Conservation (phyloP, 1,139 yeast genomes). For the Geotrichum citri-aurantii region DNA sequence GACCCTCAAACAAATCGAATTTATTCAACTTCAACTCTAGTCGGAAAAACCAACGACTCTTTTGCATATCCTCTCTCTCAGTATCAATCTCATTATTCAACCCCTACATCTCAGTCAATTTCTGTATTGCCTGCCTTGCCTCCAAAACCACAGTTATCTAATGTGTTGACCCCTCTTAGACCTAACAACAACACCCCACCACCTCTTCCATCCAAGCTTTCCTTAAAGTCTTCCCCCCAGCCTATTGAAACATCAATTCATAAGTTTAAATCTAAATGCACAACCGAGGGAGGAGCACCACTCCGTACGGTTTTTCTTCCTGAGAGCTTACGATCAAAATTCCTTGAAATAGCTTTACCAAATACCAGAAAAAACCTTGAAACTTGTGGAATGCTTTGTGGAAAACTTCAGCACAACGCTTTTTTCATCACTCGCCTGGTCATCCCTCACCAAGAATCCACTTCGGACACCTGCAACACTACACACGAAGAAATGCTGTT, state of each 20-base stretch:
- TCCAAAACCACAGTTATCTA: conserved; percentile 17
- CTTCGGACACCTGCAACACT: conserved; percentile 54
- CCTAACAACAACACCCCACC: conserved; percentile 15
- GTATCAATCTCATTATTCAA: conserved; percentile 7
- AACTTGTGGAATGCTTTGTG: conserved; percentile 60
- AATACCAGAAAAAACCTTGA: conserved; percentile 50
- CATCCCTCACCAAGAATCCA: conserved; percentile 55
- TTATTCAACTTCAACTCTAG: neutral
- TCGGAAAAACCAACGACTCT: neutral
- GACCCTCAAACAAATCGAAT: neutral
- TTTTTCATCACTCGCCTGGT: conserved; percentile 53
- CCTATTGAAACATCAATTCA: conserved; percentile 6
- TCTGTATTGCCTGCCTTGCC: conserved; percentile 16
- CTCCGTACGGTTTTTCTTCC: conserved; percentile 49
- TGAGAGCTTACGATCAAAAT: conserved; percentile 37
- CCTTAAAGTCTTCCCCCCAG: conserved; percentile 23
- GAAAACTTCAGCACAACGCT: conserved; percentile 50
- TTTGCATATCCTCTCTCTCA: conserved; percentile 18
- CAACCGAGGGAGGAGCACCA: conserved; percentile 50
- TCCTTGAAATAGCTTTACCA: conserved; percentile 41
- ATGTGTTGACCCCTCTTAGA: conserved; percentile 7
- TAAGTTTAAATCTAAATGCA: conserved; percentile 40
- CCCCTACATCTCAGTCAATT: neutral
- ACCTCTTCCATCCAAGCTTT: conserved; percentile 20
- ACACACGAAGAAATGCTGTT: conserved; percentile 51